Evolutionary conservation across 176 grass and related monocot genomes (phyloP).

Genomic region (Hordeum marinum): DNA sequence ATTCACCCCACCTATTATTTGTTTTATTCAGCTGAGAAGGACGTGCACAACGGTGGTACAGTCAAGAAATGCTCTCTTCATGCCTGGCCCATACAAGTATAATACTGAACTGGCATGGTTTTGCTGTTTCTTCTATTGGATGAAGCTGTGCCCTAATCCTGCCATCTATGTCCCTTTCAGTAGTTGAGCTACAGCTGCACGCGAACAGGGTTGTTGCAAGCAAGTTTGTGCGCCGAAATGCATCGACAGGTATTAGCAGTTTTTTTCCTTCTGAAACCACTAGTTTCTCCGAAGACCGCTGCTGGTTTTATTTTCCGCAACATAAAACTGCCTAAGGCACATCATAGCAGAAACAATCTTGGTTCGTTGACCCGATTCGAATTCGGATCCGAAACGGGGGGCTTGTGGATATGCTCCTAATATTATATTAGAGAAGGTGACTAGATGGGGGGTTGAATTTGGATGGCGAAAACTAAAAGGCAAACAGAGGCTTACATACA

Average conservation of each 20-base stretch:
- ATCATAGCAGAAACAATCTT: neutral
- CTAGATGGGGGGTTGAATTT: neutral
- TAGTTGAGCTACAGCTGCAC: conserved; percentile 1
- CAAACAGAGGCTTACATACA: neutral
- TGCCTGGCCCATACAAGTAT: conserved; percentile 7
- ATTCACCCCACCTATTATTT: neutral
- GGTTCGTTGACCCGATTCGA: neutral
- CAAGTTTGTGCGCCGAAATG: neutral
- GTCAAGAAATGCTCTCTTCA: neutral
- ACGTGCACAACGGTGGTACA: neutral
- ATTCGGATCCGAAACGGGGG: neutral
- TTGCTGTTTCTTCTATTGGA: neutral
- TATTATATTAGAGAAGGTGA: neutral
- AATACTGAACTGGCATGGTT: neutral
- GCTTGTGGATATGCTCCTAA: neutral
- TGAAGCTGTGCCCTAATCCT: conserved; percentile 4
- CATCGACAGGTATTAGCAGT: conserved; percentile 6
- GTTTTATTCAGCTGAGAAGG: neutral
- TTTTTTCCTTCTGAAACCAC: neutral
- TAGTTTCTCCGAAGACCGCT: neutral
- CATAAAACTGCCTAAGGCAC: neutral
- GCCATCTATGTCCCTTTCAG: conserved; percentile 2
- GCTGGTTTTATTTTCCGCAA: neutral
- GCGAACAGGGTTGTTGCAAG: conserved; percentile 1
- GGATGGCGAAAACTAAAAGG: neutral